Evolutionary conservation across 768 basidiomycete genomes (phyloP).

Genomic region (Guyanaporus albipodus): DNA sequence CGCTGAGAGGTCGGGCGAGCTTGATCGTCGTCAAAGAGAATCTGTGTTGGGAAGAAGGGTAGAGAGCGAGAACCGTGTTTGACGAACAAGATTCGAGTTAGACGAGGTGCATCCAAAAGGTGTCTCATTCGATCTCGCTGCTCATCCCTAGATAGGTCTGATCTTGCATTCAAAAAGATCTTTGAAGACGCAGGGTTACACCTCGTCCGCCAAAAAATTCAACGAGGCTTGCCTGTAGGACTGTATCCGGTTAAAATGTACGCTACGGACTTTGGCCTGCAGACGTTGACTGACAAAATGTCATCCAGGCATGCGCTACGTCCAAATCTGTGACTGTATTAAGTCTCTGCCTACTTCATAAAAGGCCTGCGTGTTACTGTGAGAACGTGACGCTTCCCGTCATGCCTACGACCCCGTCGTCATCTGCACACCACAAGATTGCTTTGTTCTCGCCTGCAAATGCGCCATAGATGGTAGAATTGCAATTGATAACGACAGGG

Average conservation of each 20-base stretch:
- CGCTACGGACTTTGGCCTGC: constrained; percentile 17
- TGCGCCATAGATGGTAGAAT: constrained; percentile 45
- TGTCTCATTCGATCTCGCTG: constrained; percentile 1
- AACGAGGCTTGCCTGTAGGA: constrained; percentile 78
- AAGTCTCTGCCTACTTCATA: no score
- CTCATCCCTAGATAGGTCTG: constrained; percentile 53
- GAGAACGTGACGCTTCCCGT: constrained; percentile 44
- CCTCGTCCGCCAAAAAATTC: constrained; percentile 70
- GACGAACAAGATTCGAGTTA: constrained; percentile 88
- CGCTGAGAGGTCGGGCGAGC: constrained; percentile 53
- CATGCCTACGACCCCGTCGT: constrained; percentile 65
- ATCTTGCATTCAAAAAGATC: constrained; percentile 71
- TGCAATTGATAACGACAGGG: constrained; percentile 52
- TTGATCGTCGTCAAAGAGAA: constrained; percentile 93
- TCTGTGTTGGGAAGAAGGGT: constrained; percentile 61
- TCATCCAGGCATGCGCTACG: constrained; percentile 25
- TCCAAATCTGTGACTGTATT: constrained; percentile 7
- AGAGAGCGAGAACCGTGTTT: constrained; percentile 51
- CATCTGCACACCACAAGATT: constrained; percentile 57
- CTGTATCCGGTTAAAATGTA: constrained; percentile 87
- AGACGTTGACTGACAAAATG: constrained; percentile 6
- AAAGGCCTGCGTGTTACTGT: no score
- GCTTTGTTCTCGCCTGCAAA: constrained; percentile 36
- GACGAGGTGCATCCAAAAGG: constrained; percentile 66
- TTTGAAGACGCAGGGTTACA: constrained; percentile 73